Base-by-base conservation (phyloP, 2,329 filamentous ascomycete species). In the Aspergillus fumigatiaffinis region DNA sequence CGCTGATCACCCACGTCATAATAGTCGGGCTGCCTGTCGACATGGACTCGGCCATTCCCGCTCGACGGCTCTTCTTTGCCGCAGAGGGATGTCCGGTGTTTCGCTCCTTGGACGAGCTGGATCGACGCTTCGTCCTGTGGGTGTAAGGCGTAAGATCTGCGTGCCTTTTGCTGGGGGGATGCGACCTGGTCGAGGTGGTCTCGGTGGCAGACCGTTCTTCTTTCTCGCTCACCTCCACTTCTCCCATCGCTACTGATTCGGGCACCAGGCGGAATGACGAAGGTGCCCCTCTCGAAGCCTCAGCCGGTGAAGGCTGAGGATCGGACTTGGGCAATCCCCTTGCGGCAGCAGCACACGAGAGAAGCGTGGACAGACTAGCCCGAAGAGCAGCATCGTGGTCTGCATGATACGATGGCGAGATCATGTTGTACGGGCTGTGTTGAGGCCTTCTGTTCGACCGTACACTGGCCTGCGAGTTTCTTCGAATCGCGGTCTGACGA, bases 311-410 rank as follows among this genome's bases (percentile, higher is more conserved):
- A 0, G 68, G 73, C 50, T 70, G 70, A 42, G 60, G 69, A 50
- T 74, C 76, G 57, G 67, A 67, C 69, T 94, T 96, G 0, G 88
- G 86, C 17, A 94, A 79, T 3, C 89, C 89, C 47, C 94, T 85
- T 1, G 93, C 94, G 0, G 93, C 94, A 3, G 92, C 92, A 0
- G 92, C 93, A 68, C 91, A 96, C n/a, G 93, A 97, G 12, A 99
- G 84, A 12, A 99, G 82, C 0, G 94, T 97, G 0, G 92, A 96
- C n/a, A 99, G 82, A 51, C 91, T 96, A 21, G 94, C 92, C 35
- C 94, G 87, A 10, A 99, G 82, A 1, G 92, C 94, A 29, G 92
- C 94, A 67, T 99, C 94, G 66, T 97, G 92, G 66, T 97, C 92
- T 50, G 90, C 87, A 65, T 91, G 90, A 66, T 90, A 86, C 3